A percentile compares a stretch with the other conserved stretches of the same genome.
Evolutionary conservation across 1,284 basidiomycete genomes (phyloP).

Genomic region (Sanghuangporus weigelae): DNA sequence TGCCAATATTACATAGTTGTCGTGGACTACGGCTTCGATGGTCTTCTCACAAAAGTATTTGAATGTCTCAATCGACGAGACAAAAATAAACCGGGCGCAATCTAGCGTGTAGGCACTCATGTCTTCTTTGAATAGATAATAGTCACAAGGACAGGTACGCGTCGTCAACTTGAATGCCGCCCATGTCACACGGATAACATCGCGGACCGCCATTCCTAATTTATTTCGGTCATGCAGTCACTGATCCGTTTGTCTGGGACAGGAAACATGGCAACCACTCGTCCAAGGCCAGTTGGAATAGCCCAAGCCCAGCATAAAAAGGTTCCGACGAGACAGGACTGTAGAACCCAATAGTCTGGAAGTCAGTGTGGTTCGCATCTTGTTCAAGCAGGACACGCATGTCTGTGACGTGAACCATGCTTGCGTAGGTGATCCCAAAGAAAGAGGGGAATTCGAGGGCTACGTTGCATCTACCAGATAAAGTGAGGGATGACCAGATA

Average conservation of each 20-base stretch:
- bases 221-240: too few relatives aligned
- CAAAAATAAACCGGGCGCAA: too few relatives aligned
- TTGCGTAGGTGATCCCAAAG: constrained; percentile 41
- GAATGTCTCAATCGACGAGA: too few relatives aligned
- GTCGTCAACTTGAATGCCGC: too few relatives aligned
- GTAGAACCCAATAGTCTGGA: constrained; percentile 46
- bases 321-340: constrained; percentile 41
- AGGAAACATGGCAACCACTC: constrained; percentile 43
- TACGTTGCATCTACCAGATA: constrained; percentile 33
- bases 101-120: too few relatives aligned
- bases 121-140: too few relatives aligned
- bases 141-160: too few relatives aligned
- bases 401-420: constrained; percentile 46
- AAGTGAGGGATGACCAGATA: neutral
- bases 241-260: neutral
- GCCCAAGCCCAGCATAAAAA: constrained; percentile 40
- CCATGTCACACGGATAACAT: too few relatives aligned
- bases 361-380: constrained; percentile 42
- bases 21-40: too few relatives aligned
- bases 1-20: too few relatives aligned
- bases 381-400: constrained; percentile 42
- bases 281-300: constrained; percentile 43
- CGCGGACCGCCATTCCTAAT: too few relatives aligned
- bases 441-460: constrained; percentile 32
- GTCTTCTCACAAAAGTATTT: too few relatives aligned